Conservation (phyloP, 176 grass and related monocot species). For the Lolium perenne region DNA sequence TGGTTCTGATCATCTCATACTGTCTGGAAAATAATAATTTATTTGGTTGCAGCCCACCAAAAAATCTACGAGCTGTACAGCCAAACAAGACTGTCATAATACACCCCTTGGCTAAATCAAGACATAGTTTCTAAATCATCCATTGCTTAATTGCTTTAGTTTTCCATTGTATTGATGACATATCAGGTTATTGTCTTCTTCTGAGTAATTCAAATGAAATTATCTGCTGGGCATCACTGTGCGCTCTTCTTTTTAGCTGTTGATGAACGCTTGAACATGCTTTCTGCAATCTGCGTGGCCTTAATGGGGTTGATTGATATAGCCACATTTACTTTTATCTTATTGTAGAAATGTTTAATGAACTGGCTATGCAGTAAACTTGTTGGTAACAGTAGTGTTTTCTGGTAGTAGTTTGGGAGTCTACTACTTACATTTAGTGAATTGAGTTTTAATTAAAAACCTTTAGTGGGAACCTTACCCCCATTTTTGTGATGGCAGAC, state of each 20-base stretch:
- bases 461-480: conserved; percentile 3
- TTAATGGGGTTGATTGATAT: conserved; percentile 14
- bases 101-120: not conserved
- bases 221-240: not conserved
- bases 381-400: not conserved
- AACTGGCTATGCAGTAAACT: not conserved
- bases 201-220: conserved; percentile 13
- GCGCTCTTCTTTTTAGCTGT: not conserved
- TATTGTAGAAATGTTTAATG: not conserved
- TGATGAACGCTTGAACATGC: not conserved
- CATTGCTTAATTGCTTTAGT: not conserved
- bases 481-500: conserved; percentile 48
- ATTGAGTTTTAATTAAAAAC: not conserved
- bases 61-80: not conserved
- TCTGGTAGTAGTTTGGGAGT: not conserved
- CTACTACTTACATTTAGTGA: not conserved
- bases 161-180: conserved; percentile 1
- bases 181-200: not conserved
- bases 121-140: not conserved
- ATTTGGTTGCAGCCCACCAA: not conserved
- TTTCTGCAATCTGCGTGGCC: not conserved
- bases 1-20: not conserved
- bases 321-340: not conserved
- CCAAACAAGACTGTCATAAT: not conserved
- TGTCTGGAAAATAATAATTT: not conserved